Evolutionary conservation across 2,329 filamentous ascomycete species (phyloP).

Genomic region (Bipolaris bicolor): DNA sequence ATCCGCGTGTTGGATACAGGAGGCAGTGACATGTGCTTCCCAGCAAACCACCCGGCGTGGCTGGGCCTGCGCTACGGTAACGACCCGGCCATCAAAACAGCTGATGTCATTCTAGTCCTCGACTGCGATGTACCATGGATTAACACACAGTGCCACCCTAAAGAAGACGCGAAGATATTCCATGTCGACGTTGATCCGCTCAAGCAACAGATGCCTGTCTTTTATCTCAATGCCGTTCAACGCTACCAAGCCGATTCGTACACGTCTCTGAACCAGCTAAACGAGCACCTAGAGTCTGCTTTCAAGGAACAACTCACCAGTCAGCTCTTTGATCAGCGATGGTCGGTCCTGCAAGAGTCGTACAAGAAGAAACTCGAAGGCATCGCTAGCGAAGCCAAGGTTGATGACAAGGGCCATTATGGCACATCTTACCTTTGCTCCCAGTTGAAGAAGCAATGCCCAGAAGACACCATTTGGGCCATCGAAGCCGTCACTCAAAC

Average conservation of each 20-base stretch:
- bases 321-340: conserved; percentile 54
- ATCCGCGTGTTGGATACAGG: conserved; percentile 76
- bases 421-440: conserved; percentile 64
- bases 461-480: conserved; percentile 72
- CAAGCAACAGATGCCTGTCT: conserved; percentile 67
- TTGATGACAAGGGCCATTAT: conserved; percentile 67
- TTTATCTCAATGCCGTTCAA: conserved; percentile 61
- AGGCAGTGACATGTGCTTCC: conserved; percentile 83
- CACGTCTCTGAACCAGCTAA: conserved; percentile 72
- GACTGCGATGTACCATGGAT: conserved; percentile 96
- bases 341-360: conserved; percentile 61
- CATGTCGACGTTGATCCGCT: conserved; percentile 72
- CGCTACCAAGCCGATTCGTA: conserved; percentile 60
- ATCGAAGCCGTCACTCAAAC: conserved; percentile 81
- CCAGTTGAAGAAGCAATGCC: conserved; percentile 63
- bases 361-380: conserved; percentile 65
- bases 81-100: conserved; percentile 73
- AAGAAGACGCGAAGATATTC: conserved; percentile 62
- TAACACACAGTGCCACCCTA: conserved; percentile 72
- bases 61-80: conserved; percentile 72
- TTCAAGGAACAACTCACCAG: conserved; percentile 49
- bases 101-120: conserved; percentile 83
- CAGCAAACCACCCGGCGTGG: conserved; percentile 61
- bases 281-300: conserved; percentile 61
- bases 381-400: conserved; percentile 65